Conservation (phyloP, 2,329 filamentous ascomycete species). For the Trichoderma hamatum region DNA sequence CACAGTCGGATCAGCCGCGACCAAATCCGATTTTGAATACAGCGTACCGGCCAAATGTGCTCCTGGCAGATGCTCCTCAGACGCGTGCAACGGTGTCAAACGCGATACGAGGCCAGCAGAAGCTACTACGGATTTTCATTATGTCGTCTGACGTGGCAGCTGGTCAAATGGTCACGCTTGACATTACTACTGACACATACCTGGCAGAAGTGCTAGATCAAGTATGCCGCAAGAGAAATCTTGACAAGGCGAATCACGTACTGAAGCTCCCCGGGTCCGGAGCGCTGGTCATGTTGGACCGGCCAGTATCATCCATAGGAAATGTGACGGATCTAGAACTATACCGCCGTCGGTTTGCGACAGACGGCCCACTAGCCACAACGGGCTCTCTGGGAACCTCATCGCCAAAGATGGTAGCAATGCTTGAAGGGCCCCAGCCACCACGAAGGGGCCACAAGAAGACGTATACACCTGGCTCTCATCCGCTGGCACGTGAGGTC, state of each 20-base stretch:
- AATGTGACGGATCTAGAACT: slow-evolving; percentile 76
- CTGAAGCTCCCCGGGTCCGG: slow-evolving; percentile 76
- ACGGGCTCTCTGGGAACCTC: slow-evolving; percentile 69
- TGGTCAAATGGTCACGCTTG: slow-evolving; percentile 72
- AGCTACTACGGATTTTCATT: slow-evolving; percentile 72
- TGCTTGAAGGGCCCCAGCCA: slow-evolving; percentile 48
- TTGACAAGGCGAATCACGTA: slow-evolving; percentile 79
- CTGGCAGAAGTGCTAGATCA: slow-evolving; percentile 79
- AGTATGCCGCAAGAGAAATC: slow-evolving; percentile 74
- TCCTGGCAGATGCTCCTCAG: slow-evolving; percentile 60
- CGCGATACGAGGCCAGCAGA: slow-evolving; percentile 64
- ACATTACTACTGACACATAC: slow-evolving; percentile 81
- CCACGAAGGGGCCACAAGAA: slow-evolving; percentile 56
- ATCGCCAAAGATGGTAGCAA: slow-evolving; percentile 66
- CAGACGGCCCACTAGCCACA: slow-evolving; percentile 70
- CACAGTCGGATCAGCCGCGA: slow-evolving; percentile 43
- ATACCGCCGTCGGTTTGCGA: slow-evolving; percentile 72
- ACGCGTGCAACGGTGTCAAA: slow-evolving; percentile 48
- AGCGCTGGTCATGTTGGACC: slow-evolving; percentile 74
- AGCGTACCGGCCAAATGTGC: slow-evolving; percentile 57
- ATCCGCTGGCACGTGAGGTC: slow-evolving; percentile 68
- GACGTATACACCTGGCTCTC: slow-evolving; percentile 57
- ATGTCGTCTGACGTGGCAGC: slow-evolving; percentile 69
- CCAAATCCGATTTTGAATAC: slow-evolving; percentile 65
- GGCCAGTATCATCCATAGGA: slow-evolving; percentile 77